Evolutionary conservation across 306 rosid species (phyloP).

Genomic region (Hippophae gyantsensis): DNA sequence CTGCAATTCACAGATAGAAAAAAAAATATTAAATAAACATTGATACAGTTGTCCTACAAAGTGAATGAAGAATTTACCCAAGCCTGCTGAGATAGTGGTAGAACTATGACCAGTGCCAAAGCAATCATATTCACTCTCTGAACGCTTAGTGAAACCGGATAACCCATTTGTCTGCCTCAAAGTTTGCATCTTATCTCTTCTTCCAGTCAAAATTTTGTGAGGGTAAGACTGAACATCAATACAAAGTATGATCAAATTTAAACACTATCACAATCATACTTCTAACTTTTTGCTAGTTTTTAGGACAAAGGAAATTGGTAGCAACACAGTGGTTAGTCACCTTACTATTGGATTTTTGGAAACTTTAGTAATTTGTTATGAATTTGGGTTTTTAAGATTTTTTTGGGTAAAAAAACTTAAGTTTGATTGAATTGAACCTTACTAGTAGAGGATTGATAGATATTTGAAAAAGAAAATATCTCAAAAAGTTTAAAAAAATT

Average conservation of each 20-base stretch:
- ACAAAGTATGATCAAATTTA: conserved; percentile 4
- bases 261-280: not conserved
- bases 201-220: conserved; percentile 88
- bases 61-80: conserved; percentile 46
- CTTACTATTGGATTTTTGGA: no score
- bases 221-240: conserved; percentile 64
- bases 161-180: conserved; percentile 86
- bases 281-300: not conserved
- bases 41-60: not conserved
- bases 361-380: no score
- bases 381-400: no score
- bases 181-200: conserved; percentile 83
- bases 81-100: conserved; percentile 97
- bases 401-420: no score
- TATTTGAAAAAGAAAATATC: no score
- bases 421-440: no score
- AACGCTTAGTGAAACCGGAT: conserved; percentile 81
- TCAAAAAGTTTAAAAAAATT: no score
- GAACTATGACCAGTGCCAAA: conserved; percentile 98
- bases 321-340: no score
- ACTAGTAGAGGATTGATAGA: no score
- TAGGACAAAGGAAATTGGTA: conserved; percentile 2
- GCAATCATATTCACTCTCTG: conserved; percentile 87
- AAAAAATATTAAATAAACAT: not conserved
- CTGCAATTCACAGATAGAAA: no score